Evolutionary conservation across 805 yeast species (phyloP).

Genomic region (Wickerhamiella allomyrinae): DNA sequence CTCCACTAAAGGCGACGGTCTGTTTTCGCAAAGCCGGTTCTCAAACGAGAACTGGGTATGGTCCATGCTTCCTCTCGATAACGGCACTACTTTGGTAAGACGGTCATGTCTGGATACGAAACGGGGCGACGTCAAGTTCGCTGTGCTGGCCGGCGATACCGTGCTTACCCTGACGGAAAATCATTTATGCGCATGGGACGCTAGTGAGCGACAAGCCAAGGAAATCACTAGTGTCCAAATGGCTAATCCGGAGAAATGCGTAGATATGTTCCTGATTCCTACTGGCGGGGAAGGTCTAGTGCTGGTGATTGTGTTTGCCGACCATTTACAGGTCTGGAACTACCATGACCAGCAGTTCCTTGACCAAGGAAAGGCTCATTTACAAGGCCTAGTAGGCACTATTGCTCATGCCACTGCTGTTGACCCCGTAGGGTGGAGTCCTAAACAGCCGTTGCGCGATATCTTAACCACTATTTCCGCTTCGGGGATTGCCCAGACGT

Average conservation of each 20-base stretch:
- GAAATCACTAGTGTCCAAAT: not conserved
- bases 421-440: slow-evolving; percentile 50
- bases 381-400: not conserved
- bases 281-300: not conserved
- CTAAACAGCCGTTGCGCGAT: slow-evolving; percentile 21
- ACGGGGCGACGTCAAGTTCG: slow-evolving; percentile 32
- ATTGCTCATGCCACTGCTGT: not conserved
- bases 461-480: slow-evolving; percentile 46
- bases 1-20: slow-evolving; percentile 49
- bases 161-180: slow-evolving; percentile 34
- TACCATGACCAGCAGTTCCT: slow-evolving; percentile 25
- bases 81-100: slow-evolving; percentile 26
- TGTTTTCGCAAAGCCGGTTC: slow-evolving; percentile 47
- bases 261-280: not conserved
- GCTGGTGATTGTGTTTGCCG: slow-evolving; percentile 13
- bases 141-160: slow-evolving; percentile 33
- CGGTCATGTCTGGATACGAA: slow-evolving; percentile 30
- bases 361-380: not conserved
- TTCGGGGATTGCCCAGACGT: slow-evolving; percentile 19
- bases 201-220: slow-evolving; percentile 21
- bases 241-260: not conserved
- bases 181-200: slow-evolving; percentile 47
- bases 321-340: not conserved
- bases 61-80: slow-evolving; percentile 31
- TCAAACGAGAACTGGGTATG: slow-evolving; percentile 46